Evolutionary conservation across 2,329 filamentous ascomycete species (phyloP), one percentile per base, ranked within the genome.

Genomic region (Periglandula ipomoeae): DNA sequence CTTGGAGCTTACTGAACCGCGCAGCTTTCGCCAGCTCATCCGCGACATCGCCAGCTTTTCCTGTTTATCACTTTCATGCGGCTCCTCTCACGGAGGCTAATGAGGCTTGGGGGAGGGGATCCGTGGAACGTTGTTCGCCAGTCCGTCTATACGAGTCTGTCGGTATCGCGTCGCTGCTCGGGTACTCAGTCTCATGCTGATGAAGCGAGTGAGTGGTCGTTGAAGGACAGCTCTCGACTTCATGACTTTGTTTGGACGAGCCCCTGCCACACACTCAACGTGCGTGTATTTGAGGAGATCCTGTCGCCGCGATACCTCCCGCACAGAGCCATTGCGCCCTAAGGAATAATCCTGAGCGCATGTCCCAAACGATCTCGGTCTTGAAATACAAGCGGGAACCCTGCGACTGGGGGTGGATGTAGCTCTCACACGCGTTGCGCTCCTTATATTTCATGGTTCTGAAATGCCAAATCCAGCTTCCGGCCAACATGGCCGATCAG

Each of bases 381-480:
- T 45, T n/a, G 30, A 35, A 8, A 45, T 30, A 22, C 7, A 15
- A 17, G 6, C 11, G 15, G 22, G 15, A 24, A n/a, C 20, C 20
- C 22, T 13, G 30, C 43, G 32, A 24, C 22, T 11, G 13, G 22
- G 32, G 3, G 34, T 46, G 44, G 9, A 46, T 46, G 44, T 38
- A 15, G 22, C 32, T 20, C 32, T 27, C 32, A n/a, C 9, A 37
- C 22, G 23, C 32, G 5, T 35, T 35, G 13, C 47, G 34, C 42
- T 24, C 10, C 11, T 38, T 40, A 27, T 13, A 15, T 22, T 46
- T 17, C 10, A 46, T 39, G 47, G 30, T 39, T n/a, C 30, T 40
- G 53, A 57, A 41, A 67, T 67, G 65, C 45, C 62, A 37, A 58
- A 61, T 35, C 49, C 63, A 47, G 51, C 56, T 44, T 52, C 60